Evolutionary conservation across 306 rosid species (phyloP), one percentile per base, ranked within the genome.

Genomic region (Gleditsia sinensis): DNA sequence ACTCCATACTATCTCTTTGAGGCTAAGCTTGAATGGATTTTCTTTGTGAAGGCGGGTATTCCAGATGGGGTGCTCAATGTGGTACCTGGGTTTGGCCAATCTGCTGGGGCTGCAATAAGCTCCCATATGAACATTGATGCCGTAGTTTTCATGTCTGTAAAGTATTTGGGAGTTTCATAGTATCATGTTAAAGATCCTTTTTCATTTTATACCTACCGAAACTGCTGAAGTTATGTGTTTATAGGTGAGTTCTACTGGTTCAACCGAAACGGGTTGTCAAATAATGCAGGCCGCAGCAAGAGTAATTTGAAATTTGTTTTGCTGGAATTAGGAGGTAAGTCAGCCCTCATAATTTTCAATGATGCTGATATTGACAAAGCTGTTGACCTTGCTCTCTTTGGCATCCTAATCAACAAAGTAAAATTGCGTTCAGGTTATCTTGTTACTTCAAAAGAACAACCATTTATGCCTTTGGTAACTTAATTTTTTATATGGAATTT

Each of bases 251-350:
- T 94, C 89, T 54, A 94, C 98, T 42, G 96, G 98, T 25, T 94
- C 97, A 50, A 86, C 96, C 0, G 88, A 85, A 32, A 86, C 87
- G 4, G 98, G 97, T n/a, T 84, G 97, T 1, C 77, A 63, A 67
- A 75, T 92, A 68, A 84, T 92, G 98, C 80, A 86, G 79, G 97
- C 98, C 0, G 96, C 97, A 3, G 91, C 96, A 12, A 66, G 77
- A 94, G 98, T 73, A 94, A 94, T 68, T 75, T 94, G 84, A 94
- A 94, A 78, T 45, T 76, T 10, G 89, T 89, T 24, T 90, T 91
- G 11, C 91, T 94, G 7, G 97, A 94, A 85, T 81, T 94, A 79
- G 97, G 97, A 63, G 97, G 97, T 49, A 94, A 94, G 82, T 94
- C 98, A 0, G 96, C 98, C 5, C 85, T 91, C 30, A 12, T 94